Percentiles rank a stretch among this genome's conserved stretches.
Evolutionary conservation across 2,329 filamentous ascomycete genomes (phyloP).

Genomic region (Dothistroma septosporum): DNA sequence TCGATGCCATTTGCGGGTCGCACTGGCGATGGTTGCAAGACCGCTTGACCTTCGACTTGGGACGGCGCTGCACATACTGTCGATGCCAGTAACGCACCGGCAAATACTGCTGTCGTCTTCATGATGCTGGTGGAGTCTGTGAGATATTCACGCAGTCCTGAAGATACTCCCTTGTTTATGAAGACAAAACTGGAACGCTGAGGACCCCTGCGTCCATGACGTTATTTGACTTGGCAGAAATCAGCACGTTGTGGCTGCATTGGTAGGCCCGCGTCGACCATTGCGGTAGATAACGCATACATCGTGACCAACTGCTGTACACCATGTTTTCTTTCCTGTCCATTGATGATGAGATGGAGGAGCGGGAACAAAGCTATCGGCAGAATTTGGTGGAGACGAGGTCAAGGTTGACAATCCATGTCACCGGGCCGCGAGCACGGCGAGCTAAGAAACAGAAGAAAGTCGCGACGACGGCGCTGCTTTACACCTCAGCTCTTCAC

Average conservation of each 20-base stretch:
- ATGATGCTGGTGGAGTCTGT: neutral
- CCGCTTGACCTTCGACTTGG: conserved; percentile 8
- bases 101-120: neutral
- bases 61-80: conserved; percentile 8
- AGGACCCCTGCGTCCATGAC: neutral
- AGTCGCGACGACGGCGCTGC: no score
- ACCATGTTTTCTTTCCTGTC: no score
- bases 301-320: neutral
- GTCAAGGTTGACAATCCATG: no score
- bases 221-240: neutral
- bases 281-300: neutral
- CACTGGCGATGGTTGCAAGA: conserved; percentile 8
- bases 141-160: neutral
- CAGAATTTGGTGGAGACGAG: neutral
- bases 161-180: neutral
- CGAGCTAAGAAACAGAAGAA: no score
- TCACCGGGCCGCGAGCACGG: no score
- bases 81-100: conserved; percentile 6
- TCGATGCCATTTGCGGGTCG: conserved; percentile 34
- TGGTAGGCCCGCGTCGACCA: neutral
- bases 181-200: neutral
- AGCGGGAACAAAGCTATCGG: neutral
- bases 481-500: no score
- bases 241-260: neutral
- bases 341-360: neutral